A percentile compares a stretch with the other conserved stretches of the same genome.
Conservation (phyloP, 768 basidiomycete species). For the Tubosaeta sp. region DNA sequence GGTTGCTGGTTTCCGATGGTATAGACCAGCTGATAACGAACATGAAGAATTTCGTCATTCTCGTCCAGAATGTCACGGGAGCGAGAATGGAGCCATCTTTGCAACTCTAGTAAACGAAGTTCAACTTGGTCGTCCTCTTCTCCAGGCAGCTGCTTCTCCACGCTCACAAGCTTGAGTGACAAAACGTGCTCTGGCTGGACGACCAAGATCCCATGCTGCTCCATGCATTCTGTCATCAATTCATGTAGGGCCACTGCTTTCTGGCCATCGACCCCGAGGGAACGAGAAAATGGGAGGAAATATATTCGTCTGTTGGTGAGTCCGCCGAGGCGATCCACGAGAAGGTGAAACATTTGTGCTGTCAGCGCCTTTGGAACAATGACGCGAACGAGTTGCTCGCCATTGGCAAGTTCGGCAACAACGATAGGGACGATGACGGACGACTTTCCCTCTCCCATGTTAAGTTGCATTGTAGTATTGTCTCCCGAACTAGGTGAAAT, state of each 20-base stretch:
- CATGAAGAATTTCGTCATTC: constrained; percentile 38
- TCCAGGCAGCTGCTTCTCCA: constrained; percentile 5
- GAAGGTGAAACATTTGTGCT: constrained; percentile 43
- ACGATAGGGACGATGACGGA: constrained; percentile 46
- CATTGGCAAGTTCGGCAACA: constrained; percentile 38
- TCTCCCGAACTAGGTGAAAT: constrained; percentile 33
- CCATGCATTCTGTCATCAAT: constrained; percentile 28
- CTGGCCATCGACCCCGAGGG: constrained; percentile 23
- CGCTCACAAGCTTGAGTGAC: constrained; percentile 41
- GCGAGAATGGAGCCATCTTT: constrained; percentile 16
- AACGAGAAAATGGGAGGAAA: constrained; percentile 44
- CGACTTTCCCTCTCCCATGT: constrained; percentile 24
- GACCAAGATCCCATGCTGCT: constrained; percentile 38
- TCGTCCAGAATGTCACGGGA: constrained; percentile 18
- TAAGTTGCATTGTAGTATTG: constrained; percentile 45
- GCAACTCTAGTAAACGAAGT: constrained; percentile 12
- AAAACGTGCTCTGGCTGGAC: constrained; percentile 49
- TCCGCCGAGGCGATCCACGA: constrained; percentile 38
- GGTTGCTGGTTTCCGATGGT: constrained; percentile 36
- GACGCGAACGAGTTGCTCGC: constrained; percentile 41
- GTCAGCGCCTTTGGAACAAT: constrained; percentile 44
- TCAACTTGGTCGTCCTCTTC: constrained; percentile 15
- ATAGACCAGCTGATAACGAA: constrained; percentile 46
- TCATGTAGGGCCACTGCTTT: constrained; percentile 6
- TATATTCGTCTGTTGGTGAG: constrained; percentile 44